Percentiles rank a stretch among this genome's conserved stretches.
Evolutionary conservation across 2,329 filamentous ascomycete species (phyloP).

Genomic region (Neodidymelliopsis sp.): DNA sequence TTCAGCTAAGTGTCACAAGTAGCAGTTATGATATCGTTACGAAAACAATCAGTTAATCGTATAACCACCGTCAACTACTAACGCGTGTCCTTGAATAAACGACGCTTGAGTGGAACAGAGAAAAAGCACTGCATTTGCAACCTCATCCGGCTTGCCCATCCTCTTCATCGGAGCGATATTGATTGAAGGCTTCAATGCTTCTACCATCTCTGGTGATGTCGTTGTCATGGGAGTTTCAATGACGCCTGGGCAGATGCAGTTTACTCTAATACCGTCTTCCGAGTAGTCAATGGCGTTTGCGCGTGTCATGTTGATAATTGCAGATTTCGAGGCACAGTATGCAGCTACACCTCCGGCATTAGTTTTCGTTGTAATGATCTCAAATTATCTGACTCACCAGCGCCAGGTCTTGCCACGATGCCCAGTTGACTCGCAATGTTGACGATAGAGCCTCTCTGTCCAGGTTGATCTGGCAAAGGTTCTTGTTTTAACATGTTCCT

Average conservation of each 20-base stretch:
- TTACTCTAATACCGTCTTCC: slow-evolving; percentile 59
- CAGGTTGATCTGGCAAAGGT: slow-evolving; percentile 50
- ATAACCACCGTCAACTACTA: slow-evolving; percentile 58
- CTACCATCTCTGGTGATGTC: slow-evolving; percentile 36
- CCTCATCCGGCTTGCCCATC: slow-evolving; percentile 59
- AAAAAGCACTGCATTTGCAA: slow-evolving; percentile 62
- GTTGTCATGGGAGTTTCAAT: slow-evolving; percentile 52
- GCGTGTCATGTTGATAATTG: slow-evolving; percentile 65
- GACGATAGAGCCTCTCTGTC: slow-evolving; percentile 58
- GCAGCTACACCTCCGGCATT: slow-evolving; percentile 52
- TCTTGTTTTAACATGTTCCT: slow-evolving; percentile 60
- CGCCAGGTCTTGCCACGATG: slow-evolving; percentile 42
- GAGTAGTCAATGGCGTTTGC: slow-evolving; percentile 66
- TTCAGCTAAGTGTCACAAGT: too few species aligned
- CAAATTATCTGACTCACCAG: slow-evolving; percentile 21
- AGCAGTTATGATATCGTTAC: background rate
- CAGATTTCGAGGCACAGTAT: slow-evolving; percentile 66
- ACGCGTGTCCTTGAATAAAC: slow-evolving; percentile 59
- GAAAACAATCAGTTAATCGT: slow-evolving; percentile 30
- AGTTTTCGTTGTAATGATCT: slow-evolving; percentile 10
- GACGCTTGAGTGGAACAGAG: slow-evolving; percentile 62
- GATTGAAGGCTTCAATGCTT: slow-evolving; percentile 51
- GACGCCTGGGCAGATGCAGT: slow-evolving; percentile 65
- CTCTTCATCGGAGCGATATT: slow-evolving; percentile 57
- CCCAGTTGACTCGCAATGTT: slow-evolving; percentile 64